phyloP scores from a whole-genome alignment of 768 basidiomycete genomes.

The Lyophyllum semitale region DNA sequence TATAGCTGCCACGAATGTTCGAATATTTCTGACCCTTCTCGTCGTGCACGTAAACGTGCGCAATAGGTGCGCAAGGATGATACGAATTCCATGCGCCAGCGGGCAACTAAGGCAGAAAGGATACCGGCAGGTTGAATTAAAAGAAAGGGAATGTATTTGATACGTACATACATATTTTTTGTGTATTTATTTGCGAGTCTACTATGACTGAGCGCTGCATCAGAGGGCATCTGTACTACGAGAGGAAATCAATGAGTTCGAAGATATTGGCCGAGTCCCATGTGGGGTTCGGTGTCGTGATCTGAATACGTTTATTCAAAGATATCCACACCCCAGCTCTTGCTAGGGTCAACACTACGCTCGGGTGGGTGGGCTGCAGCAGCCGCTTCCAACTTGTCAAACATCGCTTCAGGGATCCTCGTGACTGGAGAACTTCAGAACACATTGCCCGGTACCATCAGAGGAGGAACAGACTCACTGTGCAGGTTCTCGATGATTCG shows the following conservation, averaged over 20 bases:
- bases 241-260: background rate
- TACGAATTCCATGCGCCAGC: too few relatives aligned
- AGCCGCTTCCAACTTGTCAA: constrained; percentile 49
- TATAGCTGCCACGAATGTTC: too few relatives aligned
- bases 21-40: too few relatives aligned
- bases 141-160: too few relatives aligned
- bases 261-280: background rate
- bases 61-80: too few relatives aligned
- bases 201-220: too few relatives aligned
- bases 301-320: constrained; percentile 42
- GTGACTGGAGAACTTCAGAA: constrained; percentile 36
- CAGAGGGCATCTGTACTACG: too few relatives aligned
- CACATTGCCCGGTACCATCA: background rate
- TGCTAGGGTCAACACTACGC: constrained; percentile 60
- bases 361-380: constrained; percentile 56
- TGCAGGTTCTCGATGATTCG: constrained; percentile 72
- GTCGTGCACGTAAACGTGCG: too few relatives aligned
- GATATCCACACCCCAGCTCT: constrained; percentile 65
- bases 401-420: constrained; percentile 38
- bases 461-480: constrained; percentile 33
- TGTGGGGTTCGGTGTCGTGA: background rate
- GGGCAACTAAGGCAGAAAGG: too few relatives aligned
- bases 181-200: too few relatives aligned
- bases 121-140: too few relatives aligned
- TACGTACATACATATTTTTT: too few relatives aligned